phyloP scores from a whole-genome alignment of 1,284 basidiomycete species.

The Microbotryomycetes sp. region DNA sequence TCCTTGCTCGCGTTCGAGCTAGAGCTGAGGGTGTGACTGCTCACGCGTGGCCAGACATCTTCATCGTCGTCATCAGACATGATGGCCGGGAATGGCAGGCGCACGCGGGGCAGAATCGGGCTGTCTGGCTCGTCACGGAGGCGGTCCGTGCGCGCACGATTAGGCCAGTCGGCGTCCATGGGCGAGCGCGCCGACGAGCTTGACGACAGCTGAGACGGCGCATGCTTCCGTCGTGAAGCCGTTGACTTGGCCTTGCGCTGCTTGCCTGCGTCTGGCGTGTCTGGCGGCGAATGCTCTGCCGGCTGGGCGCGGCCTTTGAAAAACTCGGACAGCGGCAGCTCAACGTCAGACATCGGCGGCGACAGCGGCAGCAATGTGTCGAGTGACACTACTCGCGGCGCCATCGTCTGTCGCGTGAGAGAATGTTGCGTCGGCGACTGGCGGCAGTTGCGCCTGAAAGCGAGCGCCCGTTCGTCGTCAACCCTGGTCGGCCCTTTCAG shows the following conservation, averaged over 20 bases:
- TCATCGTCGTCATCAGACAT: constrained; percentile 17
- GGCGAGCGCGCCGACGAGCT: no score
- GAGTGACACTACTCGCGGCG: no score
- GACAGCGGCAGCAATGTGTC: neutral
- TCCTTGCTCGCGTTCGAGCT: neutral
- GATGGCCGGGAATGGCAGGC: constrained; percentile 6
- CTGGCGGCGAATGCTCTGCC: neutral
- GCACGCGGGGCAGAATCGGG: constrained; percentile 12
- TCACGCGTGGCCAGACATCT: neutral
- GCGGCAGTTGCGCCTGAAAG: neutral
- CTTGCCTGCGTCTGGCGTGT: no score
- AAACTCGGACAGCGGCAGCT: no score
- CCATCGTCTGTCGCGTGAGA: no score
- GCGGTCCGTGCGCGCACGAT: no score
- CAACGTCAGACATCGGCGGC: neutral
- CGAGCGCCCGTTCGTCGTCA: neutral
- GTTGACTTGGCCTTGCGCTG: no score
- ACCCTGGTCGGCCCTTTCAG: neutral
- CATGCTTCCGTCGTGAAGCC: no score
- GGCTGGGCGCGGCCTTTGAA: no score
- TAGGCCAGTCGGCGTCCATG: no score
- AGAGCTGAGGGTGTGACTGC: neutral
- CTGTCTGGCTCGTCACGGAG: neutral
- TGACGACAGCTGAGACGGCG: no score
- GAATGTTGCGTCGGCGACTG: no score